Evolutionary conservation across 2,329 filamentous ascomycete species (phyloP), one percentile per base, ranked within the genome.

Genomic region (Arthrobotrys entomopaga): DNA sequence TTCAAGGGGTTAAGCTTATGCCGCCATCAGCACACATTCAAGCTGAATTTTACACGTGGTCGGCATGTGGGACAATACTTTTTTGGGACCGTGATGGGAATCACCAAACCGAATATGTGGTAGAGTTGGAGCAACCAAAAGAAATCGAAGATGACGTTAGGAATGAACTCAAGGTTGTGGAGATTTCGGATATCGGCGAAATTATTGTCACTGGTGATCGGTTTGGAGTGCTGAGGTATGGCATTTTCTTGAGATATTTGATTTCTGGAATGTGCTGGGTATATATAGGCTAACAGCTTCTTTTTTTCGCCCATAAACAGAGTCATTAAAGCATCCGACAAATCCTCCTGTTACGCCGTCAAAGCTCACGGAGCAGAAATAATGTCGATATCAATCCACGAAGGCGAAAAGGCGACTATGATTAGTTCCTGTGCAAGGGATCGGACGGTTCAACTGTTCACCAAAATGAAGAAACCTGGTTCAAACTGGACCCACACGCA

Each of bases 371-470:
- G 90, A 3, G 89, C 89, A 6, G 92, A 97, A 79, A 91, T 96
- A 76, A 92, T 92, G 43, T 91, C 90, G 78, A 90, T 98, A 77
- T 87, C 89, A 19, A 84, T 96, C 3, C 88, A 88, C 78, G 87
- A 91, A 77, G 85, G 85, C 50, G 84, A 86, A 0, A 84, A 86
- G 0, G 85, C 83, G 53, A 86, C 88, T 40, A 83, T 97, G 52
- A 85, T 98, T 77, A 94, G 91, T 16, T 93, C 90, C 10, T 93
- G 90, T 80, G 91, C 92, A 40, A 87, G 95, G 77, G 95, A 99
- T 81, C 89, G 95, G 58, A 97, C 91, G n/a, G 87, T 94, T 0
- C 95, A 99, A 80, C 83, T 99, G n/a, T 98, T 97, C 80, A 70
- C 71, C 3, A 70, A 65, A 38, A 65, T 60, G 46, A 75, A 70